Base-by-base conservation (phyloP, 208 protist genomes). In the Leishmania braziliensis region DNA sequence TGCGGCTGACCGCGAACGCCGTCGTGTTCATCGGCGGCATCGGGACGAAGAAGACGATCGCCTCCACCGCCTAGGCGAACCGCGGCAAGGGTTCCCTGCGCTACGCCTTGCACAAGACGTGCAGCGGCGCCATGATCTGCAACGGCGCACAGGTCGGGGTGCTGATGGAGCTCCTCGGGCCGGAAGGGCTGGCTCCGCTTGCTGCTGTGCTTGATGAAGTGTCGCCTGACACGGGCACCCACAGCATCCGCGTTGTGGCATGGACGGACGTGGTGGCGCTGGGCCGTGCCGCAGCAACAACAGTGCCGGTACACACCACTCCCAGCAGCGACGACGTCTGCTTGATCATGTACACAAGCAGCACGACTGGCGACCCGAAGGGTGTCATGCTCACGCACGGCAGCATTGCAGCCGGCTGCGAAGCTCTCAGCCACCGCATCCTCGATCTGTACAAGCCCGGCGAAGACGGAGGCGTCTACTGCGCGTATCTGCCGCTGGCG, bases 401-500 rank as follows among this genome's bases (percentile, higher is more conserved):
- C 71, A 94, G 89, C 83, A 81, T 97, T 74, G 77, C 66, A 20
- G 77, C 79, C n/a, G 90, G 90, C 54, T 58, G 54, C 54, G 20
- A 23, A 23, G 54, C 54, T 26, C 54, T 58, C 54, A 58, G 20
- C 54, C 10, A 58, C 20, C 54, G 54, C 20, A 58, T 58, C 20
- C 54, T 58, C 54, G 54, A 58, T 23, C 54, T 58, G 54, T 58
- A 58, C 54, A 58, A 58, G 20, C 54, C 54, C 20, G 54, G 54
- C 54, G 54, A 58, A 58, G 54, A 58, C 43, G 43, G 43, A 46
- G 43, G 43, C 43, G 79, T 75, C n/a, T 97, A 98, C 80, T 89
- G 94, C 68, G 88, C 94, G 3, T 99, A 98, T 79, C 86, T 99
- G 12, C 97, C 97, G 9, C 79, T 98, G 8, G 97, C 96, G n/a